A percentile compares a stretch with the other conserved stretches of the same genome.
phyloP scores from a whole-genome alignment of 106 monocot species.

The Platanthera guangdongensis region DNA sequence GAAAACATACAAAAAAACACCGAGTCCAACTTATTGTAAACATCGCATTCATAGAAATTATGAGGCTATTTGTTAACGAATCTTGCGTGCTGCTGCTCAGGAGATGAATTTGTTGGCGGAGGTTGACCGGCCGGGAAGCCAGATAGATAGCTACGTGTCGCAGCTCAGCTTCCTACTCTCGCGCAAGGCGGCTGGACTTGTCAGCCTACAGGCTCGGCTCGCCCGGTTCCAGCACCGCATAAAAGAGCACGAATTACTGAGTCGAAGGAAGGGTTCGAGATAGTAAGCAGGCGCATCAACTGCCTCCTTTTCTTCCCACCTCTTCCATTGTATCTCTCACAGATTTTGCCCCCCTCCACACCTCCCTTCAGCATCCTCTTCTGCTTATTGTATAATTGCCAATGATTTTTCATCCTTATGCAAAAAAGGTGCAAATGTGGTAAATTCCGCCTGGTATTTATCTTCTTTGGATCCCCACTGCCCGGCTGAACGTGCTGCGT shows the following conservation, averaged over 20 bases:
- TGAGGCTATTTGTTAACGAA: too few species aligned
- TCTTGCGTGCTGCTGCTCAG: conserved; percentile 18
- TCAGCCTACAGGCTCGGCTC: conserved; percentile 75
- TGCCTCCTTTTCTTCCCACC: background rate
- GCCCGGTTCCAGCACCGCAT: conserved; percentile 85
- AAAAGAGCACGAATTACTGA: conserved; percentile 69
- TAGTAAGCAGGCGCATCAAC: background rate
- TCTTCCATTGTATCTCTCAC: background rate
- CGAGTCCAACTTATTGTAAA: too few species aligned
- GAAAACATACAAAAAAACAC: too few species aligned
- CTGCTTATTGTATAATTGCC: background rate
- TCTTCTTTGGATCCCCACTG: too few species aligned
- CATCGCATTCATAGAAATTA: too few species aligned
- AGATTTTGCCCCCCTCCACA: background rate
- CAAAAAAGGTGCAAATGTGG: background rate
- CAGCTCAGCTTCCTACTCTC: conserved; percentile 64
- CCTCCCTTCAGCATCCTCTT: background rate
- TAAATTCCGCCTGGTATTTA: background rate
- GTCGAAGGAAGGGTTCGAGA: conserved; percentile 20
- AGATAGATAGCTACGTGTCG: conserved; percentile 71
- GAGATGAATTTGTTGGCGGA: conserved; percentile 88
- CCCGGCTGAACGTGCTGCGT: too few species aligned
- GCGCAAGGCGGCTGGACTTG: conserved; percentile 69
- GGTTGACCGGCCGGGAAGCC: conserved; percentile 81
- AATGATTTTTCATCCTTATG: background rate